Percentiles rank a stretch among this genome's conserved stretches.
These are phyloP conservation scores for Nitzschia sp. DNA, from an alignment of 108 stramenopile genomes.

Conservation along the genomic window DNA sequence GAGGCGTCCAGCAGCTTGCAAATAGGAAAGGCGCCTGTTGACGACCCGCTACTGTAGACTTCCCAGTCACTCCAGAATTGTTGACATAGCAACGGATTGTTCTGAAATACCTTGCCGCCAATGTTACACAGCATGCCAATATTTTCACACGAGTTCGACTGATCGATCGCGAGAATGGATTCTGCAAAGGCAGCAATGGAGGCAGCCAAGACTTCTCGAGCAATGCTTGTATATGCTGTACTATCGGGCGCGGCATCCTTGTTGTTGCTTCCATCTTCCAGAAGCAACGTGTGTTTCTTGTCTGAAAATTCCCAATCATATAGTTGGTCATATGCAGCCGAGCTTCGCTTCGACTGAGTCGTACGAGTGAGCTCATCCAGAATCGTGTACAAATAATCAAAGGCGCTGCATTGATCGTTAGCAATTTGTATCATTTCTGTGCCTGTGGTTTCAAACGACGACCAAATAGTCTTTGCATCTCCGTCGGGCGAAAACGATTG, in stretches of 20 bases:
- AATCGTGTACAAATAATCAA: conserved; percentile 45
- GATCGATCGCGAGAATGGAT: conserved; percentile 20
- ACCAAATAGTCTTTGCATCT: conserved; percentile 19
- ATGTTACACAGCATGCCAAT: conserved; percentile 60
- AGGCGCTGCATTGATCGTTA: conserved; percentile 56
- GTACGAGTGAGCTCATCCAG: conserved; percentile 36
- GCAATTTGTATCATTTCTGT: conserved; percentile 38
- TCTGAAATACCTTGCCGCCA: conserved; percentile 43
- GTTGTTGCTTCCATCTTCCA: conserved; percentile 3
- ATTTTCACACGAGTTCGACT: conserved; percentile 44
- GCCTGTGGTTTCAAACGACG: conserved; percentile 36
- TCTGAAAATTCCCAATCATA: conserved; percentile 39
- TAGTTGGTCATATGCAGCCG: conserved; percentile 5
- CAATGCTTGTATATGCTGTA: conserved; percentile 64
- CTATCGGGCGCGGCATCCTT: conserved; percentile 12
- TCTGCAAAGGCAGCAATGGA: conserved; percentile 51
- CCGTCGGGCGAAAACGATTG: not conserved
- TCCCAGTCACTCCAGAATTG: conserved; percentile 70
- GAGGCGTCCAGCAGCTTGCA: conserved; percentile 60
- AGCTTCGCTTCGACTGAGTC: not conserved
- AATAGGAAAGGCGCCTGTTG: conserved; percentile 30
- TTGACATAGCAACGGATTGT: conserved; percentile 48
- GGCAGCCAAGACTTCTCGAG: conserved; percentile 53
- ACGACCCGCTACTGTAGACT: conserved; percentile 17
- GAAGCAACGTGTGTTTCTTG: conserved; percentile 2